Percentiles rank a stretch among this genome's conserved stretches.
These are phyloP conservation scores for Ogataea haglerorum DNA, from an alignment of 805 yeast genomes.

Conservation along the genomic window DNA sequence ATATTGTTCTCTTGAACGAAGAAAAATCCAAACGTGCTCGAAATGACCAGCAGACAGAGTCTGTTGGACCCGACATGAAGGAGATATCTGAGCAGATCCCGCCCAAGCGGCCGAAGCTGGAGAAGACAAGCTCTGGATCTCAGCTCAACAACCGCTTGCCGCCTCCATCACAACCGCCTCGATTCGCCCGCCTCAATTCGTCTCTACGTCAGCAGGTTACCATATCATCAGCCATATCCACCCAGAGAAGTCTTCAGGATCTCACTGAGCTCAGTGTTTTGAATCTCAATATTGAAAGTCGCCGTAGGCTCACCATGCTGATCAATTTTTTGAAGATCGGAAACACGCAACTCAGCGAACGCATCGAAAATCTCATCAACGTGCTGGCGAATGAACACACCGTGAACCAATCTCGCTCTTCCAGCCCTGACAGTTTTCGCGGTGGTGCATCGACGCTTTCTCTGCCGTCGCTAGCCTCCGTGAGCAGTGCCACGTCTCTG, in stretches of 20 bases:
- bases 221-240: slow-evolving; percentile 29
- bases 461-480: slow-evolving; percentile 18
- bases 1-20: slow-evolving; percentile 17
- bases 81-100: background rate
- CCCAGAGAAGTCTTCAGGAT: slow-evolving; percentile 32
- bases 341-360: slow-evolving; percentile 66
- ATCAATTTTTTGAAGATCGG: slow-evolving; percentile 78
- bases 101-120: slow-evolving; percentile 21
- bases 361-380: slow-evolving; percentile 52
- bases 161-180: slow-evolving; percentile 11
- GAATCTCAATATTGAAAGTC: slow-evolving; percentile 55
- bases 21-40: slow-evolving; percentile 19
- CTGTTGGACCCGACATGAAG: background rate
- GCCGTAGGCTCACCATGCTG: slow-evolving; percentile 72
- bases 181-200: slow-evolving; percentile 17
- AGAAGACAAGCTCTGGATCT: slow-evolving; percentile 11
- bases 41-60: slow-evolving; percentile 4
- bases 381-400: slow-evolving; percentile 27
- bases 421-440: background rate
- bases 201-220: slow-evolving; percentile 29
- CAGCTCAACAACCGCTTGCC: slow-evolving; percentile 5
- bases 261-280: slow-evolving; percentile 33
- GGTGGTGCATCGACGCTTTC: slow-evolving; percentile 10
- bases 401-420: slow-evolving; percentile 8
- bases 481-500: slow-evolving; percentile 18